Conservation (phyloP, 495 filamentous ascomycete species). For the Aspergillus leporis region DNA sequence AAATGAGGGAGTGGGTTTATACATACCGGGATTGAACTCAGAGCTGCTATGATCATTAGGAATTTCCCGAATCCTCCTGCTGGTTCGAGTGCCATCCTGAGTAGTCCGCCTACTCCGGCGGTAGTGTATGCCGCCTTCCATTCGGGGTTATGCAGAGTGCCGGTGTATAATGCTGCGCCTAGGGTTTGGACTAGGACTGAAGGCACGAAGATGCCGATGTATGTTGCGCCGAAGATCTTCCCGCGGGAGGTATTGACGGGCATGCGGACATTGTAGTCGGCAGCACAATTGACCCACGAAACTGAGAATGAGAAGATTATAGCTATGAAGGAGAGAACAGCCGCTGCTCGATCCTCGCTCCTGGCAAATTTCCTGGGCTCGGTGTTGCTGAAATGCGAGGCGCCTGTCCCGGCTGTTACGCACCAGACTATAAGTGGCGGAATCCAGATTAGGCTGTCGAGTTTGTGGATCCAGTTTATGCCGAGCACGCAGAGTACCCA, state of each 20-base stretch:
- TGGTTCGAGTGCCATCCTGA: conserved; percentile 57
- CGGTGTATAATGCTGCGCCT: conserved; percentile 63
- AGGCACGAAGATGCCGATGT: conserved; percentile 59
- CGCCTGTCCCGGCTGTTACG: conserved; percentile 36
- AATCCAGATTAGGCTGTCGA: conserved; percentile 35
- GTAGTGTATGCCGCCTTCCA: conserved; percentile 53
- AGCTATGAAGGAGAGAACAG: conserved; percentile 62
- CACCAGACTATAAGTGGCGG: conserved; percentile 41
- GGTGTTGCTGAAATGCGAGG: conserved; percentile 28
- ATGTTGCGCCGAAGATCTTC: conserved; percentile 62
- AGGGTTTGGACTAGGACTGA: conserved; percentile 66
- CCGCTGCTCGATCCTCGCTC: conserved; percentile 53
- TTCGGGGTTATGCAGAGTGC: conserved; percentile 40
- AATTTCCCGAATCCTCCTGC: conserved; percentile 41
- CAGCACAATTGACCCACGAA: conserved; percentile 64
- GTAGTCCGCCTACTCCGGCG: conserved; percentile 60
- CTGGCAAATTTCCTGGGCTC: conserved; percentile 39
- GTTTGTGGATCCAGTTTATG: conserved; percentile 29
- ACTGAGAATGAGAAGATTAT: conserved; percentile 64
- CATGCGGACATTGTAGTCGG: conserved; percentile 71
- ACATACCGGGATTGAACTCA: conserved; percentile 38
- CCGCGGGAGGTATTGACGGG: conserved; percentile 48
- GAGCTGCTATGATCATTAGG: conserved; percentile 35
- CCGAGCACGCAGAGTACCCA: conserved; percentile 28
- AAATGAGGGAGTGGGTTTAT: background rate